Percentiles rank a stretch among this genome's conserved stretches.
Evolutionary conservation across 768 basidiomycete genomes (phyloP).

Genomic region (Rhodosporidiobolus odoratus): DNA sequence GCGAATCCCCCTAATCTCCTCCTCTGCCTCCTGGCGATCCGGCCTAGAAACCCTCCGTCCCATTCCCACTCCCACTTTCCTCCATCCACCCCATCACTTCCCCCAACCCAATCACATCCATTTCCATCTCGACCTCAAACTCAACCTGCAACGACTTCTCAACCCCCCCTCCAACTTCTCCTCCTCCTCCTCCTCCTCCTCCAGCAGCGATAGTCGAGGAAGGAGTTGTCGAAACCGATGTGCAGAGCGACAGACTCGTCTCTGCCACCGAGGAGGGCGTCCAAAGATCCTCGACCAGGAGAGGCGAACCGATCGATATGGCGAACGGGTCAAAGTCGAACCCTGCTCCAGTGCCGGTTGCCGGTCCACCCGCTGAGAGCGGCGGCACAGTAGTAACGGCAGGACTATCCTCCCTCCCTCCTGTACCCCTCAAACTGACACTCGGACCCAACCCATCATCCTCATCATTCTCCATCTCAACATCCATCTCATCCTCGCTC

Average conservation of each 20-base stretch:
- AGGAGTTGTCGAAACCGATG: background rate
- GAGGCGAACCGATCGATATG: background rate
- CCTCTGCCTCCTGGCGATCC: no score
- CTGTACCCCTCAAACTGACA: background rate
- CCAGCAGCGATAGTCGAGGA: background rate
- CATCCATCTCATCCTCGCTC: background rate
- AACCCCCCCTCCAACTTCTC: background rate
- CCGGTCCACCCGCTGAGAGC: background rate
- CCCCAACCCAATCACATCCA: background rate
- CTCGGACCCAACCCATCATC: background rate
- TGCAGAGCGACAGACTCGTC: background rate
- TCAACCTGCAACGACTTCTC: no score
- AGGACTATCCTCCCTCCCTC: background rate
- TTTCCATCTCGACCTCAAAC: no score
- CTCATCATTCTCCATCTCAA: background rate
- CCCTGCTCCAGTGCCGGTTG: background rate
- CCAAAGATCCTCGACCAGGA: slow-evolving; percentile 16
- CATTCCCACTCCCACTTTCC: background rate
- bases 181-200: background rate
- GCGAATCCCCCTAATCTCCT: no score
- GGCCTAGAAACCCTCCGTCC: background rate
- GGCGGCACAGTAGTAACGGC: background rate
- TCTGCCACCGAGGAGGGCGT: slow-evolving; percentile 5
- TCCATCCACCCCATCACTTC: background rate
- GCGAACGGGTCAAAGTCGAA: slow-evolving; percentile 1